phyloP scores from a whole-genome alignment of 2,329 filamentous ascomycete genomes.

The Clonostachys chloroleuca region DNA sequence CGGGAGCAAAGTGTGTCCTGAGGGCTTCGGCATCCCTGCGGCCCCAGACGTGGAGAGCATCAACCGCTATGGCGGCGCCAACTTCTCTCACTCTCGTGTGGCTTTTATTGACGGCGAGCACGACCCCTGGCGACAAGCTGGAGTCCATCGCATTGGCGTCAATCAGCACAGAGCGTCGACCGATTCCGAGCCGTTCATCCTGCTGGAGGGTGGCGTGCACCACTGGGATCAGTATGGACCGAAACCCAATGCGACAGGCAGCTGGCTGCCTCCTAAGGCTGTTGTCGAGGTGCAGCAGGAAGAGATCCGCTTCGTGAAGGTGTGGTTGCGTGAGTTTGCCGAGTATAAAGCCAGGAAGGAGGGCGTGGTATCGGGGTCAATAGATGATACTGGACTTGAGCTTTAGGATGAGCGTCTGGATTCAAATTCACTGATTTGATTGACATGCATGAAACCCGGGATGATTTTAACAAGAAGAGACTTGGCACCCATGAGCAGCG shows the following conservation, averaged over 20 bases:
- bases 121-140: conserved; percentile 77
- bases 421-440: not conserved
- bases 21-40: conserved; percentile 64
- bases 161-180: conserved; percentile 9
- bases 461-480: no score
- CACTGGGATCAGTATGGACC: conserved; percentile 25
- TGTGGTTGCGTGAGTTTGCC: conserved; percentile 4
- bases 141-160: conserved; percentile 61
- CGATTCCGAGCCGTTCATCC: conserved; percentile 4
- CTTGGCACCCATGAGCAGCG: no score
- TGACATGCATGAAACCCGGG: no score
- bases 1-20: conserved; percentile 55
- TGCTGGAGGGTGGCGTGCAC: conserved; percentile 13
- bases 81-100: conserved; percentile 69
- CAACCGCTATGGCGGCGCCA: conserved; percentile 73
- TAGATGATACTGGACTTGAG: not conserved
- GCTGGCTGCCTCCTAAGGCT: conserved; percentile 2
- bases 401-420: not conserved
- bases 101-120: conserved; percentile 72
- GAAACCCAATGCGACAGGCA: conserved; percentile 58
- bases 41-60: conserved; percentile 60
- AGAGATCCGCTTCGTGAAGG: conserved; percentile 4
- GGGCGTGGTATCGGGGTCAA: not conserved
- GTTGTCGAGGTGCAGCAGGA: conserved; percentile 1
- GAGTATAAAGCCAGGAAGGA: not conserved